These are phyloP conservation scores for Chondrus crispus DNA, from an alignment of 23 red algal species.

Conservation along the genomic window DNA sequence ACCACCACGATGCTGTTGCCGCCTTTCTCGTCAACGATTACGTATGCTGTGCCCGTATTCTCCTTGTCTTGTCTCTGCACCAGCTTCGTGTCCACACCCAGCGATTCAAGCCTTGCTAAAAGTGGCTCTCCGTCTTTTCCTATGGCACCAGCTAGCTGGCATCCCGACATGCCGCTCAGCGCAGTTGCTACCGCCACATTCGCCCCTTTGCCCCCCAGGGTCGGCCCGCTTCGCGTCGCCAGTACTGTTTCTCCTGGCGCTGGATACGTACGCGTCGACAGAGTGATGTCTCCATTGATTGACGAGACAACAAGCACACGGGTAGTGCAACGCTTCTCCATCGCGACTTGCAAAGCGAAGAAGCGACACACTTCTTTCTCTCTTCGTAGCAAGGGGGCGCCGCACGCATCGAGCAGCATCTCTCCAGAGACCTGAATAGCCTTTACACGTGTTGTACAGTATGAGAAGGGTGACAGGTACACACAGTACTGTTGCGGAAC, in stretches of 20 bases:
- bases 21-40: slow-evolving; percentile 15
- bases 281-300: slow-evolving; percentile 38
- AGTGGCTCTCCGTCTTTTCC: background rate
- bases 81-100: slow-evolving; percentile 24
- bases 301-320: slow-evolving; percentile 45
- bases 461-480: no score
- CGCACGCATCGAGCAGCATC: no score
- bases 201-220: slow-evolving; percentile 59
- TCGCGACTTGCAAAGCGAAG: no score
- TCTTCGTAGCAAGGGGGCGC: no score
- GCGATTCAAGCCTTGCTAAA: background rate
- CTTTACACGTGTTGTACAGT: no score
- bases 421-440: no score
- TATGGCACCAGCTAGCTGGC: slow-evolving; percentile 17
- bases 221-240: background rate
- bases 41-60: slow-evolving; percentile 7
- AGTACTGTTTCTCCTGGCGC: slow-evolving; percentile 38
- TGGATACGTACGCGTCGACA: background rate
- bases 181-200: slow-evolving; percentile 45
- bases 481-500: no score
- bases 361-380: no score
- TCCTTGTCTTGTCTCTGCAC: background rate
- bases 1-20: slow-evolving; percentile 37
- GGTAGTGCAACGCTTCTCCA: no score
- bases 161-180: background rate